Evolutionary conservation across 2,329 filamentous ascomycete species (phyloP).

Genomic region (Xylaria sp.): DNA sequence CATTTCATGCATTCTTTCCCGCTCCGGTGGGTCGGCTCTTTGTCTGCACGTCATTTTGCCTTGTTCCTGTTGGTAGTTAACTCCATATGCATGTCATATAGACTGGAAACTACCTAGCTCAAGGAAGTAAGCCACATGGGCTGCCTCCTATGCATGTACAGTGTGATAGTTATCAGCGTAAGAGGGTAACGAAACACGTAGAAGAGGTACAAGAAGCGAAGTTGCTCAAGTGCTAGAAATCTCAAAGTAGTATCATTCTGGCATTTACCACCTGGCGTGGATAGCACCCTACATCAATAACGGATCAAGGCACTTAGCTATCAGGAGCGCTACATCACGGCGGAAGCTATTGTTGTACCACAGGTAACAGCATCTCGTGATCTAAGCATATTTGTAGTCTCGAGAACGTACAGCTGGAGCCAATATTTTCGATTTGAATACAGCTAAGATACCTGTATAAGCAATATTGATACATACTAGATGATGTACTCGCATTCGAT

Average conservation of each 20-base stretch:
- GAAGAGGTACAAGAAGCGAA: no score
- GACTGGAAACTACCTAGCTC: no score
- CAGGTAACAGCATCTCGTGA: neutral
- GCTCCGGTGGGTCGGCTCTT: no score
- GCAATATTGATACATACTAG: constrained; percentile 4
- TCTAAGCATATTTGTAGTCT: neutral
- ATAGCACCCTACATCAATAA: neutral
- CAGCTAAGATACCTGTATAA: neutral
- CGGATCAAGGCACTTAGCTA: neutral
- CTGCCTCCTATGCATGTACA: no score
- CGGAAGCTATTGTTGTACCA: neutral
- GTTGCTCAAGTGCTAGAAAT: no score
- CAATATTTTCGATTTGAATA: neutral
- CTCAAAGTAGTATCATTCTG: no score
- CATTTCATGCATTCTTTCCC: neutral
- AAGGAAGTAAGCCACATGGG: no score
- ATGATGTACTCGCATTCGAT: neutral
- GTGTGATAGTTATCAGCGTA: no score
- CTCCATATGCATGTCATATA: no score
- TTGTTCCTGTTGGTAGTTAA: no score
- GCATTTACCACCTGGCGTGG: neutral
- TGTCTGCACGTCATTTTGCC: no score
- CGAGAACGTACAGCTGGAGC: neutral
- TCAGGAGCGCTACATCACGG: neutral
- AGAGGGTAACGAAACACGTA: no score